A percentile compares a stretch with the other conserved stretches of the same genome.
Evolutionary conservation across 352 stramenopile genomes (phyloP).

Genomic region (Globisporangium radiosum): DNA sequence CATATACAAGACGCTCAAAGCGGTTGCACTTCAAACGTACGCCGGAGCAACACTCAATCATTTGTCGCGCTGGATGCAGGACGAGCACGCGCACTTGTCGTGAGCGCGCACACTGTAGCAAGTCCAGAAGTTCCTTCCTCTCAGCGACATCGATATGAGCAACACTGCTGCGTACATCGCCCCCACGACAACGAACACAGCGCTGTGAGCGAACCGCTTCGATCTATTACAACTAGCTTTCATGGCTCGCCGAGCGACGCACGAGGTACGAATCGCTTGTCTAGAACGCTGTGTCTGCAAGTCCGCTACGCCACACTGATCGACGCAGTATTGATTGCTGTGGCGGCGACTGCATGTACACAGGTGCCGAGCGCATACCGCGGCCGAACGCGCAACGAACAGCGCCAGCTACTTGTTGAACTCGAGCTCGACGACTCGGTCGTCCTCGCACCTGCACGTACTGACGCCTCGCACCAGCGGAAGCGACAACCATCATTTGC

Average conservation of each 20-base stretch:
- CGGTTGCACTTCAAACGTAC: too few species aligned
- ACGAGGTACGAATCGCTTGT: constrained; percentile 1
- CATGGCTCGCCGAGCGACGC: constrained; percentile 4
- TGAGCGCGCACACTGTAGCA: too few species aligned
- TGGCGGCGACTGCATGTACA: neutral
- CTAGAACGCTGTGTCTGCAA: neutral
- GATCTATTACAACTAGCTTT: too few species aligned
- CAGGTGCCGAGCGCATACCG: constrained; percentile 2
- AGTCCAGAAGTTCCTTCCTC: too few species aligned
- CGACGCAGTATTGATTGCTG: neutral
- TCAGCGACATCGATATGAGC: too few species aligned
- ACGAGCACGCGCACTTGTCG: too few species aligned
- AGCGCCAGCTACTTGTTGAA: constrained; percentile 54
- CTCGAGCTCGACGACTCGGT: constrained; percentile 56
- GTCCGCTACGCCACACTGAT: neutral
- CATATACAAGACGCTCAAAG: too few species aligned
- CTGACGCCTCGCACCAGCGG: neutral
- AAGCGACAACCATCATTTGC: neutral
- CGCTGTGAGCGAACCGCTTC: too few species aligned
- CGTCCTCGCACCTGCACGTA: constrained; percentile 7
- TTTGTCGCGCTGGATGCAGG: too few species aligned
- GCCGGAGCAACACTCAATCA: too few species aligned
- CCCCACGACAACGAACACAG: too few species aligned
- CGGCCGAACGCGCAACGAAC: constrained; percentile 11
- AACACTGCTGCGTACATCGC: neutral